Percentiles rank a stretch among this genome's conserved stretches.
Evolutionary conservation across 352 stramenopile genomes (phyloP).

Genomic region (Globisporangium paddicum): DNA sequence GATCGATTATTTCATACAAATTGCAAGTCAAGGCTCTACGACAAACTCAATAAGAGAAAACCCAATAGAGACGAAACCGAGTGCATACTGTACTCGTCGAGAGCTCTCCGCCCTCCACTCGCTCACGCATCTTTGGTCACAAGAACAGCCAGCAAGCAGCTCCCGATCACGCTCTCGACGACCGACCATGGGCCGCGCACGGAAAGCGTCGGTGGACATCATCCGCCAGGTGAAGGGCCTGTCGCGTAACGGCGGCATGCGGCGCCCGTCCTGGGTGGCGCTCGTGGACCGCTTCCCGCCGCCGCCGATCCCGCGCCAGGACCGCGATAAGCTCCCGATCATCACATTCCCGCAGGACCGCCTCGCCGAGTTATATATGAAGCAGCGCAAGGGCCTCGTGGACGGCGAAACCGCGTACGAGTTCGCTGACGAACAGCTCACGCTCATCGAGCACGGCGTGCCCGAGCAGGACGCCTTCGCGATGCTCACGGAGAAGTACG

Average conservation of each 20-base stretch:
- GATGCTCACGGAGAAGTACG: slow-evolving; percentile 83
- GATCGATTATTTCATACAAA: no score
- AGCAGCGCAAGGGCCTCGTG: slow-evolving; percentile 55
- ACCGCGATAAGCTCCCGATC: slow-evolving; percentile 68
- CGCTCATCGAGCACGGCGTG: slow-evolving; percentile 78
- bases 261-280: slow-evolving; percentile 57
- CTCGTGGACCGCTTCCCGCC: slow-evolving; percentile 77
- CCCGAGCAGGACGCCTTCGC: slow-evolving; percentile 76
- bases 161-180: background rate
- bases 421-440: slow-evolving; percentile 84
- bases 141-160: background rate
- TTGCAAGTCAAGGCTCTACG: background rate
- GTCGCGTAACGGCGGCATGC: slow-evolving; percentile 77
- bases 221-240: slow-evolving; percentile 76
- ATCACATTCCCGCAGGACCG: slow-evolving; percentile 86
- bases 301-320: slow-evolving; percentile 61
- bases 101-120: background rate
- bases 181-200: slow-evolving; percentile 64
- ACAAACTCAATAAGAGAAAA: background rate
- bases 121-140: background rate
- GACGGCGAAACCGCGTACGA: slow-evolving; percentile 83
- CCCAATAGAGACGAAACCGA: background rate
- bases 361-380: slow-evolving; percentile 80
- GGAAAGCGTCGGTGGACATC: slow-evolving; percentile 74
- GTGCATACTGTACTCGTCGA: background rate